These are phyloP conservation scores for Betula pendula DNA, from an alignment of 306 rosid genomes.

Conservation along the genomic window DNA sequence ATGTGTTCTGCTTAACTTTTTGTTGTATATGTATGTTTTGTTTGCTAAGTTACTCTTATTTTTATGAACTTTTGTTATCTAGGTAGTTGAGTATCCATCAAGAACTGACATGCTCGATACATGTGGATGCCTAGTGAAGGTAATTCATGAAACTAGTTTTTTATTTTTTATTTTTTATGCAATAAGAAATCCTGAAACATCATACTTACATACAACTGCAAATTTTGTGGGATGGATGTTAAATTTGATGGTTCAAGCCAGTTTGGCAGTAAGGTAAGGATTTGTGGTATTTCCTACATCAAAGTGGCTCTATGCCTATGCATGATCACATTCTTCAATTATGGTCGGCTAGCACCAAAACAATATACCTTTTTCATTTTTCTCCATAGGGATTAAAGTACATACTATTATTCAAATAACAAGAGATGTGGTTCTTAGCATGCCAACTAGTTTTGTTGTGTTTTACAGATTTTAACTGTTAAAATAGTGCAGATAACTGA, in stretches of 20 bases:
- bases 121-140: slow-evolving; percentile 83
- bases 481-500: slow-evolving; percentile 68
- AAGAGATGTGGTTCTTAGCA: slow-evolving; percentile 13
- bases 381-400: background rate
- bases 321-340: background rate
- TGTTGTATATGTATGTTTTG: slow-evolving; percentile 10
- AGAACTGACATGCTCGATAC: slow-evolving; percentile 84
- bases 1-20: slow-evolving; percentile 16
- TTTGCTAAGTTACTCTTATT: slow-evolving; percentile 18
- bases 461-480: slow-evolving; percentile 24
- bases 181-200: background rate
- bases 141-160: slow-evolving; percentile 35
- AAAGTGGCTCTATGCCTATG: background rate
- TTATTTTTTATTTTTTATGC: background rate
- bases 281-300: background rate
- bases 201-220: background rate
- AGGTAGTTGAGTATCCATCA: slow-evolving; percentile 89
- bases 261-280: slow-evolving; percentile 3
- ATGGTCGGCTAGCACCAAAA: background rate
- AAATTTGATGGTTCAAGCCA: background rate
- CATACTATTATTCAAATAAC: slow-evolving; percentile 12
- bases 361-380: background rate
- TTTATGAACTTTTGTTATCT: slow-evolving; percentile 20
- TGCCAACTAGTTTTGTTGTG: background rate
- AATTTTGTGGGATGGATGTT: slow-evolving; percentile 3